A percentile compares a stretch with the other conserved stretches of the same genome.
Conservation (phyloP, 1,284 basidiomycete genomes). For the Leccinum ponderosum region DNA sequence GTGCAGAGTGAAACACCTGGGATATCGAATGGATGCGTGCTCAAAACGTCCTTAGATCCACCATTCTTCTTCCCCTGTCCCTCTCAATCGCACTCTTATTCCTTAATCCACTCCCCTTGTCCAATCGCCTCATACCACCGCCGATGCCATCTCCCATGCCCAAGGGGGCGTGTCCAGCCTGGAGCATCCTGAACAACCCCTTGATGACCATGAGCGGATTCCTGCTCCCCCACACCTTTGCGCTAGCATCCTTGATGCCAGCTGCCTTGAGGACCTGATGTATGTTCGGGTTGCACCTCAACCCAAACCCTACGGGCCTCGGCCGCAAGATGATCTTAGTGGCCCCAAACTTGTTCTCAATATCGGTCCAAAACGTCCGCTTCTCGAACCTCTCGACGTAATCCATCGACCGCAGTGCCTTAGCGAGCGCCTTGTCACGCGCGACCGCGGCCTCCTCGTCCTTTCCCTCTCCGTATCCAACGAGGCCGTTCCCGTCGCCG, state of each 20-base stretch:
- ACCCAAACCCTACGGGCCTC: slow-evolving; percentile 91
- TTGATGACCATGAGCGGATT: slow-evolving; percentile 72
- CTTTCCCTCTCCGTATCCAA: slow-evolving; percentile 91
- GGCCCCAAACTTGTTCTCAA: slow-evolving; percentile 84
- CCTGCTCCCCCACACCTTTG: slow-evolving; percentile 91
- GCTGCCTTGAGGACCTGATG: slow-evolving; percentile 90
- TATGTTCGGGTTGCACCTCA: slow-evolving; percentile 87
- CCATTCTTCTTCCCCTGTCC: slow-evolving; percentile 68
- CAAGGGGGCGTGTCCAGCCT: slow-evolving; percentile 71
- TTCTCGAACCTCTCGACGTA: slow-evolving; percentile 87
- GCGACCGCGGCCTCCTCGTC: slow-evolving; percentile 64
- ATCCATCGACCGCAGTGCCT: slow-evolving; percentile 84
- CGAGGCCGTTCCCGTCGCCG: slow-evolving; percentile 85
- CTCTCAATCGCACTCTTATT: slow-evolving; percentile 67
- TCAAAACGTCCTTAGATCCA: slow-evolving; percentile 56
- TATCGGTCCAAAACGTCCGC: slow-evolving; percentile 89
- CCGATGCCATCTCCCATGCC: slow-evolving; percentile 78
- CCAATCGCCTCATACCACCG: slow-evolving; percentile 63
- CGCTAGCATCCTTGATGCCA: slow-evolving; percentile 92
- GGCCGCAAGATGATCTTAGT: slow-evolving; percentile 85
- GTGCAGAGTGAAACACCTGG: background rate
- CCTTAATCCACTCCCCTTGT: slow-evolving; percentile 68
- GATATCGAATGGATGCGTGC: background rate
- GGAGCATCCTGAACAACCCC: slow-evolving; percentile 55
- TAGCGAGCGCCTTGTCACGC: slow-evolving; percentile 62